Evolutionary conservation across 1,284 basidiomycete species (phyloP), one percentile per base, ranked within the genome.

Genomic region (Pisolithus thermaeus): DNA sequence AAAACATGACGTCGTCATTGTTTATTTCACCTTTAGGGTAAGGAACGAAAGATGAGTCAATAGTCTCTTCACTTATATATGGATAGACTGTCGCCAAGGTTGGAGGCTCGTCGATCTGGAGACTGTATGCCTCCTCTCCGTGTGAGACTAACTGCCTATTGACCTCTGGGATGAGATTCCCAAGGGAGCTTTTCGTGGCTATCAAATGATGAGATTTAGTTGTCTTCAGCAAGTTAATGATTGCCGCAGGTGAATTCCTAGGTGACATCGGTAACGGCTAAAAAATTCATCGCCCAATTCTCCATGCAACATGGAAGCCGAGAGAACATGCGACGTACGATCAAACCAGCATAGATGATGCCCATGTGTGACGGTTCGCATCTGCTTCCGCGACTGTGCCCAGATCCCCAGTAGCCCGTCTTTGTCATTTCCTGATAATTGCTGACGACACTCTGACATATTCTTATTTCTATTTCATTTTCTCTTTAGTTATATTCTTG

Each of bases 211-310:
- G 55, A 32, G 70, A 72, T 3, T 55, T 51, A 1, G 62, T 64
- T 44, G 60, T 62, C 30, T 52, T 49, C 9, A 49, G 12, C 47
- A 49, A 32, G 28, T 42, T 27, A 11, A 41, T 25, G 3, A 46
- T 22, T 14, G 50, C 37, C 16, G 37, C 30, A 5, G 50, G 28
- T 5, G 50, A 40, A 30, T 46, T 46, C 7, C 42, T 46, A 4
- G 64, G 68, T 0, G 73, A 72, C 46, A 74, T 70, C 1, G 61
- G 64, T 46, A 68, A 66, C 0, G 64, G 61, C 65, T 65, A 30
- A 39, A 39, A 42, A n/a, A 32, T 1, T 1, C 3, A 5, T n/a
- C 28, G 1, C 36, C 48, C 11, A 53, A 44, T 4, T 37, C 18
- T 27, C 12, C n/a, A 44, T 14, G 16, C 11, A 30, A 35, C 11